These are phyloP conservation scores for Cladophialophora immunda DNA, from an alignment of 2,329 filamentous ascomycete species.

Conservation along the genomic window DNA sequence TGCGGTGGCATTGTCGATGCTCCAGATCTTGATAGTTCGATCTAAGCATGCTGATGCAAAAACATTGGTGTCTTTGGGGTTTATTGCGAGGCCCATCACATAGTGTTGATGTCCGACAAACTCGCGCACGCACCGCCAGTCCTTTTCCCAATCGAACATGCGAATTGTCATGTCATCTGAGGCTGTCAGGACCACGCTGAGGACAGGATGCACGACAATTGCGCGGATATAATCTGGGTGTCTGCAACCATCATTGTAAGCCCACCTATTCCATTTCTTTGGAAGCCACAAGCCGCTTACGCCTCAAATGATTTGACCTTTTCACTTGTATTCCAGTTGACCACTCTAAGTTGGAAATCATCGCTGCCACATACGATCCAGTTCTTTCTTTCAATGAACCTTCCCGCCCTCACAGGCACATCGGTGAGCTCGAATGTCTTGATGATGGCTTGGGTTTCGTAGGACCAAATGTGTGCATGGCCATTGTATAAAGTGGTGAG, in stretches of 20 bases:
- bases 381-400: conserved; percentile 97
- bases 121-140: conserved; percentile 96
- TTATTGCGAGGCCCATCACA: conserved; percentile 78
- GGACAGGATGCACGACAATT: conserved; percentile 92
- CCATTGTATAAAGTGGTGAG: conserved; percentile 96
- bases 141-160: conserved; percentile 98
- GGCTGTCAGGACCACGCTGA: conserved; percentile 94
- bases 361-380: conserved; percentile 97
- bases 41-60: conserved; percentile 95
- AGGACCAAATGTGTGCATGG: conserved; percentile 99
- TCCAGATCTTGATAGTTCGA: conserved; percentile 98
- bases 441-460: conserved; percentile 94
- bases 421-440: conserved; percentile 99
- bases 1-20: conserved; percentile 86
- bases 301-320: conserved; percentile 62
- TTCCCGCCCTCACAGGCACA: conserved; percentile 94
- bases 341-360: conserved; percentile 87
- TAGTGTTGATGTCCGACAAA: conserved; percentile 98
- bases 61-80: conserved; percentile 84
- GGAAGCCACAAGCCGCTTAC: conserved; percentile 22
- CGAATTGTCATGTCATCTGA: conserved; percentile 99
- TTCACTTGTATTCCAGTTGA: conserved; percentile 99
- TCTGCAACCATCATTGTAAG: conserved; percentile 22
- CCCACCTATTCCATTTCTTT: not conserved
- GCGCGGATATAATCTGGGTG: conserved; percentile 98